A percentile compares a stretch with the other conserved stretches of the same genome.
phyloP scores from a whole-genome alignment of 331 rosid species.

The Quercus phellos region DNA sequence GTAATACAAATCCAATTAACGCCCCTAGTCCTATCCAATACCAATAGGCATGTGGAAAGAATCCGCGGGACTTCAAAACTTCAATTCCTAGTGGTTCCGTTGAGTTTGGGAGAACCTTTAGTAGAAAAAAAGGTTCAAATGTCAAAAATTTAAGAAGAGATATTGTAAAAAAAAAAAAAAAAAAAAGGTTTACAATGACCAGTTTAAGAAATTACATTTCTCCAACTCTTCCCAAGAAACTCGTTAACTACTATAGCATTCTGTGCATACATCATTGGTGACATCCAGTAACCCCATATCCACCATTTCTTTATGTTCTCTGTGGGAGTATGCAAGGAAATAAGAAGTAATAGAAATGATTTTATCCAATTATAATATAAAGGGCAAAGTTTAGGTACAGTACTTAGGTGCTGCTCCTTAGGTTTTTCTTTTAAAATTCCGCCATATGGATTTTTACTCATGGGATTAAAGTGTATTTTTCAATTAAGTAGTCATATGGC shows the following conservation, averaged over 20 bases:
- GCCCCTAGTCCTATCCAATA: constrained; percentile 72
- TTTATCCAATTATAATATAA: no score
- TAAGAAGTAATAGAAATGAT: not conserved
- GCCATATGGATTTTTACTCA: no score
- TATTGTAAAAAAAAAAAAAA: not conserved
- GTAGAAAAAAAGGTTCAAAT: not conserved
- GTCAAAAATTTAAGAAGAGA: not conserved
- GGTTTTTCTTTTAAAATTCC: fast-evolving
- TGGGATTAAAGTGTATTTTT: no score
- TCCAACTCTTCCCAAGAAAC: constrained; percentile 59
- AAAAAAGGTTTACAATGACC: not conserved
- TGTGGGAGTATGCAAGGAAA: not conserved
- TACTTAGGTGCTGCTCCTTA: no score
- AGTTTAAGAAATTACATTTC: constrained; percentile 22
- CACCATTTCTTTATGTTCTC: constrained; percentile 43
- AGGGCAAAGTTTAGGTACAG: no score
- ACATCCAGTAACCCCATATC: constrained; percentile 72
- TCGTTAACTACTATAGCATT: constrained; percentile 51
- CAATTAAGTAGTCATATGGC: no score
- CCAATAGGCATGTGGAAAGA: constrained; percentile 58
- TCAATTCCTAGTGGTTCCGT: constrained; percentile 44
- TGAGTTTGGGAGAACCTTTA: constrained; percentile 41
- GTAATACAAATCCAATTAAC: constrained; percentile 43
- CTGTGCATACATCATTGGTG: constrained; percentile 69
- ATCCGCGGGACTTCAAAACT: constrained; percentile 52